Evolutionary conservation across 1,284 basidiomycete genomes (phyloP), one percentile per base, ranked within the genome.

Genomic region (Albatrellus sp.): DNA sequence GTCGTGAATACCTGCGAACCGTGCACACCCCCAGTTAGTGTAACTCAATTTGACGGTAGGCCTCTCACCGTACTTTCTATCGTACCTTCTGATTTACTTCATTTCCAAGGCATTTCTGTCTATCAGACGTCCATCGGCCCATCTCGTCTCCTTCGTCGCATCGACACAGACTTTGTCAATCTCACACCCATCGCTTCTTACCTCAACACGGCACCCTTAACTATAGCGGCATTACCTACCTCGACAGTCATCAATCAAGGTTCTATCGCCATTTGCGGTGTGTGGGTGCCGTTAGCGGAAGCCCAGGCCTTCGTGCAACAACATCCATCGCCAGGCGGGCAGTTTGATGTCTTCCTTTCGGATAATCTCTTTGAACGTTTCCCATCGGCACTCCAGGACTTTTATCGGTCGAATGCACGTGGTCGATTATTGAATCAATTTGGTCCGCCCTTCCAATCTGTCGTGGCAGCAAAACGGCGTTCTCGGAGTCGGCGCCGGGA

Each of bases 121-220:
- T 84, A 81, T 59, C 78, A 77, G 56, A 79, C 75, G 58, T 66
- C 61, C 44, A 64, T 83, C 7, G 75, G 70, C 37, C 58, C 68
- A 11, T 65, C 65, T 36, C 60, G 67, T 30, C 62, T 83, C 39
- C 61, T 82, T 48, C 75, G 80, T 52, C 73, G 81, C 46, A 74
- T 82, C 43, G 80, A 84, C 60, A 79, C 79, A 20, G 77, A 80
- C 54, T 84, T 78, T 52, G 80, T 84, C 51, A 81, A 84, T 56
- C 64, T 82, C 37, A 69, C 76, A 31, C 69, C 73, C 24, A 74
- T 84, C 48, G 59, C 72, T 14, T 64, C 67, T 43, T 61, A 62
- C 48, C 60, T 72, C 43, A 61, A 65, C 41, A 52, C 64, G 29
- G 52, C 63, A 2, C 56, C 56, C 36, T 65, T 68, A 8, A 55